Percentiles rank a stretch among this genome's conserved stretches.
These are phyloP conservation scores for Pichia phayaonensis DNA, from an alignment of 805 yeast species.

Conservation along the genomic window DNA sequence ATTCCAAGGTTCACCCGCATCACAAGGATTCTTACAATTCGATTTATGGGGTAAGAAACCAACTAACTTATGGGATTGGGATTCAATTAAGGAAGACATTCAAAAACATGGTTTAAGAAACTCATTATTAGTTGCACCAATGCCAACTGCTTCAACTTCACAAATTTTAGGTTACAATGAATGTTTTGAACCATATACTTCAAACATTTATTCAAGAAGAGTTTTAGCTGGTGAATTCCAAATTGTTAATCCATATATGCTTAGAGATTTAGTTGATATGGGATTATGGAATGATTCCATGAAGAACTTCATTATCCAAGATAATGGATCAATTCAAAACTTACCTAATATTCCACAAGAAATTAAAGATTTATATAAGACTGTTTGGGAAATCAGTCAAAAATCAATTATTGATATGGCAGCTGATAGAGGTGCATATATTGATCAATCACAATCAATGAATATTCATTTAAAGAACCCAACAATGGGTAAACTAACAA, in stretches of 20 bases:
- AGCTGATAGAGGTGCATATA: conserved; percentile 71
- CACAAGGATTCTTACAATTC: conserved; percentile 48
- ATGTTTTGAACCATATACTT: conserved; percentile 57
- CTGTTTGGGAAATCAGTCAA: conserved; percentile 58
- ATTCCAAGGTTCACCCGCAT: conserved; percentile 52
- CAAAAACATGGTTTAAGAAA: conserved; percentile 47
- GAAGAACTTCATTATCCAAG: conserved; percentile 48
- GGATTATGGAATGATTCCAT: conserved; percentile 52
- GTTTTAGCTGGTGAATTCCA: conserved; percentile 60
- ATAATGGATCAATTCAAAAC: conserved; percentile 51
- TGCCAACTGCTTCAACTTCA: conserved; percentile 64
- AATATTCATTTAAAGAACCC: conserved; percentile 89
- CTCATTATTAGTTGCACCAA: conserved; percentile 55
- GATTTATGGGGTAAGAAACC: conserved; percentile 57
- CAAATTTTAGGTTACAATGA: conserved; percentile 56
- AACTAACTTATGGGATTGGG: conserved; percentile 53
- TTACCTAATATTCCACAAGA: conserved; percentile 48
- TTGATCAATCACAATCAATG: conserved; percentile 90
- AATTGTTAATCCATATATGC: conserved; percentile 52
- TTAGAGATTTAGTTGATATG: conserved; percentile 49
- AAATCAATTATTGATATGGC: conserved; percentile 55
- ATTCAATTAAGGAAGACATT: conserved; percentile 40
- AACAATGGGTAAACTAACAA: conserved; percentile 94
- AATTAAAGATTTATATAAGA: conserved; percentile 46
- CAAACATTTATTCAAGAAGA: conserved; percentile 56